Evolutionary conservation across 2,329 filamentous ascomycete genomes (phyloP), one percentile per base, ranked within the genome.

Genomic region (Tolypocladium ophioglossoides): DNA sequence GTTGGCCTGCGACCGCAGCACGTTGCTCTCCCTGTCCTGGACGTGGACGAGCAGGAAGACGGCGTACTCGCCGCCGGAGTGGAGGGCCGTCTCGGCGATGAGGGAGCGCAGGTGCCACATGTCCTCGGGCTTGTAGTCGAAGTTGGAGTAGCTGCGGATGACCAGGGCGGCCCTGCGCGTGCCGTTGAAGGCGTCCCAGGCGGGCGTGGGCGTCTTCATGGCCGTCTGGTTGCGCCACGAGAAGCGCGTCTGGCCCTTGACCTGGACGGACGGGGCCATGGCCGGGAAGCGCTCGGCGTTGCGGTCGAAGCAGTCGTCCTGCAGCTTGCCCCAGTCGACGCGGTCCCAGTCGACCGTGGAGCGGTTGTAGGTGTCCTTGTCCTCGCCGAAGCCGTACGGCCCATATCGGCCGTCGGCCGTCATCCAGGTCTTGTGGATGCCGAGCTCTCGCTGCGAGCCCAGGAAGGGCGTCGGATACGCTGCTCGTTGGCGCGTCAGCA

Each of bases 11-110:
- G 77, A 76, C 9, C 74, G 71, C 72, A 79, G 83, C 60, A 85
- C 79, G 16, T 78, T 74, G 34, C 78, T 70, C 62, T 69, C 74
- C 61, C 73, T 70, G 61, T 83, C 76, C 66, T 82, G 81, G 64
- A 84, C 78, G 61, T 86, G 80, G 27, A 85, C 74, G 14, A 86
- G 72, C 55, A 86, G 71, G 60, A 84, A 76, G 1, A 85, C 79
- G 55, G 82, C 76, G 63, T 85, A 86, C 67, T 86, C 80, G 46
- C 78, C 82, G 37, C 83, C 82, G 9, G 79, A 79, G 60, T 79
- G 77, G 52, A 86, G 70, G 2, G 75, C 69, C 22, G 85, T 70
- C 66, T 87, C 84, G 64, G 77, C 78, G 60, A 86, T 79, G 72
- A 86, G 78, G 51, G 83, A 80, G 50, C 84, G 81, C 34, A 86